These are phyloP conservation scores for Pouteria glomerata DNA, from an alignment of 148 eudicot genomes.

Conservation along the genomic window DNA sequence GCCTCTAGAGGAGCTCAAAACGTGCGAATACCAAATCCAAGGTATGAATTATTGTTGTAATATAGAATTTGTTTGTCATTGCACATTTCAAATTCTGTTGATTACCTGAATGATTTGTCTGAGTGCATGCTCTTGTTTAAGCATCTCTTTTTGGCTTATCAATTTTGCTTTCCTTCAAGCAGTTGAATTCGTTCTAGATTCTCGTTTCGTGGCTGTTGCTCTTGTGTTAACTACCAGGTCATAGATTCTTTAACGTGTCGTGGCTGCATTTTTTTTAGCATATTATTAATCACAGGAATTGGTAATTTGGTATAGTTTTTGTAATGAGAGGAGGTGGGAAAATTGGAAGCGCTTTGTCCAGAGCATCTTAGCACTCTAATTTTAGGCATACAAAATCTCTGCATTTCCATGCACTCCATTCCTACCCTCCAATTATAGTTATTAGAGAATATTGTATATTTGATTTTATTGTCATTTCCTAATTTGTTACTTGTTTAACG, in stretches of 20 bases:
- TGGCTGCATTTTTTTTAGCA: background rate
- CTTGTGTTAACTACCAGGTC: background rate
- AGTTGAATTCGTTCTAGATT: background rate
- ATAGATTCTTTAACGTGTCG: background rate
- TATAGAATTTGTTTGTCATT: background rate
- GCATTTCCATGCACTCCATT: background rate
- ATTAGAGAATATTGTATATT: no score
- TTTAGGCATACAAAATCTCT: background rate
- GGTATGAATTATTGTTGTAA: conserved; percentile 29
- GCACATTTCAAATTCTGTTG: background rate
- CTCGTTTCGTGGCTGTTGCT: background rate
- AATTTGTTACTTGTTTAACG: no score
- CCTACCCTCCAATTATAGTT: background rate
- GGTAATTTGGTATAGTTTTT: no score
- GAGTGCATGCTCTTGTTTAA: background rate
- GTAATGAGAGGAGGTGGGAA: background rate
- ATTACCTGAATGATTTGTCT: background rate
- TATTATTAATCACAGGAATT: no score
- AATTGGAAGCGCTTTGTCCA: background rate
- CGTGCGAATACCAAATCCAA: conserved; percentile 36
- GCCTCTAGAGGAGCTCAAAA: conserved; percentile 39
- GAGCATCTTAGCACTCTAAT: background rate
- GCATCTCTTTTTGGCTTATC: background rate
- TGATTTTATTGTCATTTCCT: no score
- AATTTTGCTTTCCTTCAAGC: background rate